Percentiles rank a stretch among this genome's conserved stretches.
Conservation (phyloP, 306 rosid species). For the Dalbergia cochinchinensis region DNA sequence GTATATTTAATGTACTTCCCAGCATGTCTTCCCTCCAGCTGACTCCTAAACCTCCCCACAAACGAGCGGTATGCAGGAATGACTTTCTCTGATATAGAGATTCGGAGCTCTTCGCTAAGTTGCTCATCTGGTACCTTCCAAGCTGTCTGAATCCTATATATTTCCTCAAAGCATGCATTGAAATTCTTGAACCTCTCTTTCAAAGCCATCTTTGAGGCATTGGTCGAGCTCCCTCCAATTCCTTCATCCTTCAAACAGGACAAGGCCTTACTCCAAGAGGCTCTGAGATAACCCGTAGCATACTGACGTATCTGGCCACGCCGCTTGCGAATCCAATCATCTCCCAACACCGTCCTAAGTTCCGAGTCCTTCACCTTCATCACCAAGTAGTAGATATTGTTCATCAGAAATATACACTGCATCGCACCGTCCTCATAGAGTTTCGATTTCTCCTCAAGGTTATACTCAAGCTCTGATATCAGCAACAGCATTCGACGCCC, state of each 20-base stretch:
- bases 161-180: constrained; percentile 89
- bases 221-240: constrained; percentile 79
- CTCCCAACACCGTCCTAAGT: constrained; percentile 79
- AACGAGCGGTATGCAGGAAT: constrained; percentile 96
- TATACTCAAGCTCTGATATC: constrained; percentile 75
- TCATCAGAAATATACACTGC: constrained; percentile 87
- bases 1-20: constrained; percentile 91
- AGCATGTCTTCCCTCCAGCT: constrained; percentile 86
- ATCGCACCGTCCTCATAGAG: constrained; percentile 81
- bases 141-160: constrained; percentile 83
- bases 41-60: constrained; percentile 84
- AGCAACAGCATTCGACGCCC: constrained; percentile 65
- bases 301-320: constrained; percentile 89
- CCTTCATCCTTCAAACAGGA: constrained; percentile 93
- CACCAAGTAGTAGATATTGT: constrained; percentile 80
- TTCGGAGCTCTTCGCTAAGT: constrained; percentile 89
- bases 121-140: constrained; percentile 95
- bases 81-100: constrained; percentile 94
- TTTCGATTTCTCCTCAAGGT: constrained; percentile 78
- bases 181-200: constrained; percentile 95
- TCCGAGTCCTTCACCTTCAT: constrained; percentile 91
- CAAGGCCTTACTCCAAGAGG: constrained; percentile 91
- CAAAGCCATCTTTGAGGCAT: constrained; percentile 86
- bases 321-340: constrained; percentile 85
- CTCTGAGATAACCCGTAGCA: constrained; percentile 92